Evolutionary conservation across 768 basidiomycete genomes (phyloP), one percentile per base, ranked within the genome.

Genomic region (Russula ochroleuca): DNA sequence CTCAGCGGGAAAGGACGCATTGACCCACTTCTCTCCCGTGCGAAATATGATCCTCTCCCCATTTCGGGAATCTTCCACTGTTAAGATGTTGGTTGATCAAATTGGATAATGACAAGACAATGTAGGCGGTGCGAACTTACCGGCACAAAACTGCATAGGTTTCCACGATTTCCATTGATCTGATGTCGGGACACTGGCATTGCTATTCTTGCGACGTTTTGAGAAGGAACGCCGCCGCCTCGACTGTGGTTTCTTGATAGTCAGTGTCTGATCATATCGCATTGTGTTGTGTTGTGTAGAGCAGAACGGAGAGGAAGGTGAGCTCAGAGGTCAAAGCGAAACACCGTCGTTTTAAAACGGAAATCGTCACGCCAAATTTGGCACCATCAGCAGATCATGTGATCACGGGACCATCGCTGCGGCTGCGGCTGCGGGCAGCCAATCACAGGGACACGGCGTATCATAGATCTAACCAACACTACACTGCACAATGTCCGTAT

Each of bases 141-240:
- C 58, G 3, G 35, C 11, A 31, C 58, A 59, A 15, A 59, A 64
- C 5, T 49, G 10, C 63, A 64, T 64, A 2, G 21, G 38, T 23
- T 55, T 64, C 63, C 63, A 64, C 9, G 37, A 21, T 21, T 14
- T 53, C 63, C 63, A 64, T 14, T 48, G 51, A 10, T n/a, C 19
- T 33, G 58, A 17, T 0, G 52, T 31, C 5, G n/a, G 58, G 45
- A 23, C 43, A 5, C 1, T 23, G 11, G 17, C 5, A 10, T 6
- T 21, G n/a, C 15, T 15, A 40, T 15, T n/a, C 28, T 54, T 59
- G 28, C 52, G 47, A 54, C 15, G 45, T 38, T 64, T 48, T 0
- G 52, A 11, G 6, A 25, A 10, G 13, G 51, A 21, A 21, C 7
- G 8, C 1, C 41, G 6, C 15, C n/a, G 31, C 3, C 6, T 58